A percentile compares a stretch with the other conserved stretches of the same genome.
phyloP scores from a whole-genome alignment of 192 early-diverging fungal genomes.

The Dissophora ornata region DNA sequence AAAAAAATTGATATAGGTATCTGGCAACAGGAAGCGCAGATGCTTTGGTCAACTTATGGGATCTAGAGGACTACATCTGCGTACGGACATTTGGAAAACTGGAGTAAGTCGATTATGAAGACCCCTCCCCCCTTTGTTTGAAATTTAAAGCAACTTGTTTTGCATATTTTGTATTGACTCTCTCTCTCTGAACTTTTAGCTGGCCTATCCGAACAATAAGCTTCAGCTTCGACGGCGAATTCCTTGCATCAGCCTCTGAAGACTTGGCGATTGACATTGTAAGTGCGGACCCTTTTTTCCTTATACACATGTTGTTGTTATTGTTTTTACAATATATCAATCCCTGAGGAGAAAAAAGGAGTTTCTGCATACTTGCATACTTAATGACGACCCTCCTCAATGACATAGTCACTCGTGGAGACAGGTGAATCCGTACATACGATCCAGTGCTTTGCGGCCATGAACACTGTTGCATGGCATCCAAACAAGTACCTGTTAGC shows the following conservation, averaged over 20 bases:
- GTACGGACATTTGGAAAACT: conserved; percentile 74
- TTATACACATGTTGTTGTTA: too few relatives aligned
- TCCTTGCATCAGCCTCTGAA: conserved; percentile 80
- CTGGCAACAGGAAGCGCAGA: conserved; percentile 84
- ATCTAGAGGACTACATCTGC: conserved; percentile 71
- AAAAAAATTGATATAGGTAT: conserved; percentile 59
- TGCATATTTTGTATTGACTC: too few relatives aligned
- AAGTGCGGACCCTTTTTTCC: conserved; percentile 43
- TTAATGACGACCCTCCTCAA: too few relatives aligned
- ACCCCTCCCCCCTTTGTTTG: background rate
- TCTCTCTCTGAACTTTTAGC: too few relatives aligned
- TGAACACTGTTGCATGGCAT: conserved; percentile 85
- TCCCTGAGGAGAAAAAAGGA: too few relatives aligned
- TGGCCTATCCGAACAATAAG: conserved; percentile 83
- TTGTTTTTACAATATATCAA: too few relatives aligned
- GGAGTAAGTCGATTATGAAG: conserved; percentile 59
- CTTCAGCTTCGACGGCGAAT: conserved; percentile 83
- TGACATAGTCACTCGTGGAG: conserved; percentile 77
- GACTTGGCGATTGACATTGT: conserved; percentile 84
- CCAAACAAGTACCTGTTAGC: conserved; percentile 80
- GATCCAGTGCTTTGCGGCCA: conserved; percentile 71
- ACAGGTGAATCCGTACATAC: conserved; percentile 77
- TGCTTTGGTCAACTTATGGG: conserved; percentile 81
- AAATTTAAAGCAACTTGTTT: too few relatives aligned
- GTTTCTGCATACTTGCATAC: too few relatives aligned